These are phyloP conservation scores for Carallia brachiata DNA, from an alignment of 345 rosid genomes.

Conservation along the genomic window DNA sequence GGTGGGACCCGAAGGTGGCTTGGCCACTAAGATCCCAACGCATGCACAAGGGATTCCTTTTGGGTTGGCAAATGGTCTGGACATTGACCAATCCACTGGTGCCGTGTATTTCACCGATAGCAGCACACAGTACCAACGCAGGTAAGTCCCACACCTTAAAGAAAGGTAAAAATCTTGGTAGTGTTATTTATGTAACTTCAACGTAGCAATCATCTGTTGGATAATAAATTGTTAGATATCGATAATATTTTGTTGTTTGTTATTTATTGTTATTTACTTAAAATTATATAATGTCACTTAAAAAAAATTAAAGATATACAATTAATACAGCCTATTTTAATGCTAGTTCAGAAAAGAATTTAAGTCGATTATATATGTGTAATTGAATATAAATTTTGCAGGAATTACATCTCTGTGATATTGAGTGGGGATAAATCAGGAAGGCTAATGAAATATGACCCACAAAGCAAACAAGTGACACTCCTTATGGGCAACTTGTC, in stretches of 20 bases:
- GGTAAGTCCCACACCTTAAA: neutral
- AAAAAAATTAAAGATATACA: no score
- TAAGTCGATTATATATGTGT: neutral
- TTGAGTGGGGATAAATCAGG: slow-evolving; percentile 25
- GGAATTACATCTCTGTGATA: slow-evolving; percentile 12
- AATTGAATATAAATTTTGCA: neutral
- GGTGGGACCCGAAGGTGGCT: slow-evolving; percentile 40
- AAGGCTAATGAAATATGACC: slow-evolving; percentile 21
- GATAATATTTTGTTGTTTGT: no score
- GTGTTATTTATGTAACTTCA: no score
- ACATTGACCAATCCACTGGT: slow-evolving; percentile 36
- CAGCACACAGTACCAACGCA: slow-evolving; percentile 24
- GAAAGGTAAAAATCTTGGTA: no score
- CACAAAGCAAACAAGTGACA: neutral
- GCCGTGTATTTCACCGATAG: slow-evolving; percentile 41
- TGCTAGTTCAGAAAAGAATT: no score
- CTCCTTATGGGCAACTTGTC: slow-evolving; percentile 10
- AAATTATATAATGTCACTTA: no score
- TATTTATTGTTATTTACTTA: no score
- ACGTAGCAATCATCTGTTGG: no score
- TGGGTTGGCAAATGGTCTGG: slow-evolving; percentile 38
- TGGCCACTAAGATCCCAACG: slow-evolving; percentile 36
- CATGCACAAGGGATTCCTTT: slow-evolving; percentile 28
- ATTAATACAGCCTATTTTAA: no score
- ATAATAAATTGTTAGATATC: no score